Evolutionary conservation across 1,284 basidiomycete genomes (phyloP).

Genomic region (Heterobasidion occidentale): DNA sequence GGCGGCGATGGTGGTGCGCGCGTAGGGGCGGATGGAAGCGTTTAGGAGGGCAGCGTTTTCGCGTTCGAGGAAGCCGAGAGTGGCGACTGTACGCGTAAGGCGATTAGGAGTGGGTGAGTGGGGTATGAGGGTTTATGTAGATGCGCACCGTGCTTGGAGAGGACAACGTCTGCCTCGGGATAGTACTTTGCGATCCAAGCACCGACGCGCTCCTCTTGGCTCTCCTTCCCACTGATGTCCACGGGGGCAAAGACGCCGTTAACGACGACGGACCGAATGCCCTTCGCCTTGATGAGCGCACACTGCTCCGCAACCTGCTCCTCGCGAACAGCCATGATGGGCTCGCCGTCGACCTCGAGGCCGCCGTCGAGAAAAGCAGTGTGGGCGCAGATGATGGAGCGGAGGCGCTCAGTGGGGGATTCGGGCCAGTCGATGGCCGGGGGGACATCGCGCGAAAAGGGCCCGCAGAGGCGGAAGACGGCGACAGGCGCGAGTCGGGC

Average conservation of each 20-base stretch:
- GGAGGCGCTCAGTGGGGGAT: conserved; percentile 18
- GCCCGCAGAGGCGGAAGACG: conserved; percentile 42
- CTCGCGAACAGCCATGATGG: conserved; percentile 31
- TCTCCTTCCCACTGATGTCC: conserved; percentile 24
- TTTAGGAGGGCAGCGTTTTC: conserved; percentile 60
- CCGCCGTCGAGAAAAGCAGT: conserved; percentile 39
- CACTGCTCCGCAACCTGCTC: conserved; percentile 35
- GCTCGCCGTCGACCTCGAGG: conserved; percentile 42
- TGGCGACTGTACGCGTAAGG: conserved; percentile 29
- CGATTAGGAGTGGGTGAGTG: conserved; percentile 20
- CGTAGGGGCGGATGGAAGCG: conserved; percentile 46
- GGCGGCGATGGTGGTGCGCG: conserved; percentile 38
- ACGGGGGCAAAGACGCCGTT: conserved; percentile 44
- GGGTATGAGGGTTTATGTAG: not conserved
- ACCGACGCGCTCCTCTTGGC: conserved; percentile 39
- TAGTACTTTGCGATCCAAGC: conserved; percentile 30
- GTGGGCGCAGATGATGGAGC: conserved; percentile 33
- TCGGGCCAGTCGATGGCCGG: conserved; percentile 40
- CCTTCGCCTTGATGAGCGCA: conserved; percentile 29
- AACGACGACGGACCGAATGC: conserved; percentile 31
- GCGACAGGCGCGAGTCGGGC: conserved; percentile 41
- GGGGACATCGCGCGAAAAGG: conserved; percentile 31
- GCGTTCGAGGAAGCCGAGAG: conserved; percentile 49
- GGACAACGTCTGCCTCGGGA: conserved; percentile 29
- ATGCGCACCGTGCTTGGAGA: conserved; percentile 30